Evolutionary conservation across 2,329 filamentous ascomycete genomes (phyloP), one percentile per base, ranked within the genome.

Genomic region (Penicillium capsulatum): DNA sequence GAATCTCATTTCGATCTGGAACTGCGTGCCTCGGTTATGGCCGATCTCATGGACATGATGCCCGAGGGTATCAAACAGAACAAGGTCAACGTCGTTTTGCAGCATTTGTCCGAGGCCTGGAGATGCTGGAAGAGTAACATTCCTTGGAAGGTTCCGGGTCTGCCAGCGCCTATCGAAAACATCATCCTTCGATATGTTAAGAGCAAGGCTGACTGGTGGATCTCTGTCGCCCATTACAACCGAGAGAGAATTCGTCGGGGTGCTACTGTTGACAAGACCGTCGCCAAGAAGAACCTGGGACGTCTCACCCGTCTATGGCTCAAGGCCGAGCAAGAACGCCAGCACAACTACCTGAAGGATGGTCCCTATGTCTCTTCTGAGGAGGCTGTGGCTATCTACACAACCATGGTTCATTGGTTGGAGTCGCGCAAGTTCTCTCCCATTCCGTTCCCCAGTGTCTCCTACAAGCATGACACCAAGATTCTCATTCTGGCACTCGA

Each of bases 81-180:
- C 73, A 98, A 98, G 71, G 89, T 98, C 66, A 95, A 98, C 66
- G 95, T 90, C 1, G 91, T 98, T 31, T 73, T 98, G 38, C 92
- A 97, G 60, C 94, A 98, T 75, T 71, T 98, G 29, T 97, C 91
- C 0, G 92, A 98, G 71, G 92, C 92, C 10, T 98, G 92, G 92
- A 80, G 92, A 70, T 98, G 92, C 72, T 98, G 92, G 92, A 98
- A 98, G 82, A 96, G 90, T 69, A 98, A 98, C 60, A 98, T 98
- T 53, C 92, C 92, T 0, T 98, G 92, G 92, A 98, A 98, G 72
- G 92, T 98, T 2, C 92, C 92, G 36, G 94, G 92, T 26, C 69
- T 98, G 45, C 92, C 92, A 28, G 94, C 94, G 10, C 91, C 92
- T 0, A 97, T 98, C 48, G 92, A 98, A 69, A 98, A 97, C 60